These are phyloP conservation scores for Solanum acaule DNA, from an alignment of 257 asterid genomes.

Conservation along the genomic window DNA sequence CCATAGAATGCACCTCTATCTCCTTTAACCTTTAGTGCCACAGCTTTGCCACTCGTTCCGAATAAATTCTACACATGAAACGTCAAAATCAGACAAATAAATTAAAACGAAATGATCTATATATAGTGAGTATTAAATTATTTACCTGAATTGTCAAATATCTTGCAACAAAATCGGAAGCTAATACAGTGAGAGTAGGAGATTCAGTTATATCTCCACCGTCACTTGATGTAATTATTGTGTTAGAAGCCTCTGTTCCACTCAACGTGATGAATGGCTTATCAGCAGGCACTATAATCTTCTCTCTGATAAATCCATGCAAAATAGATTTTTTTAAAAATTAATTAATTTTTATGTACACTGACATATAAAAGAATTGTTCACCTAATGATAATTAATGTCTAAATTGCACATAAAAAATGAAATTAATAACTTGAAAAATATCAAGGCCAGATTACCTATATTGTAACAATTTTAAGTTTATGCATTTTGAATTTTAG, in stretches of 20 bases:
- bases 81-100: not conserved
- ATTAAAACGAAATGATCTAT: not conserved
- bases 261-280: slow-evolving; percentile 43
- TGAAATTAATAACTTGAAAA: not conserved
- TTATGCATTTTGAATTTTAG: not conserved
- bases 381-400: not conserved
- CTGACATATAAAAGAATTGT: not conserved
- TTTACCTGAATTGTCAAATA: slow-evolving; percentile 36
- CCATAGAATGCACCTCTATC: slow-evolving; percentile 37
- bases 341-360: not conserved
- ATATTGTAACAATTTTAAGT: not conserved
- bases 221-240: slow-evolving; percentile 32
- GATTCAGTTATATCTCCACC: slow-evolving; percentile 27
- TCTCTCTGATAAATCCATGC: slow-evolving; percentile 21
- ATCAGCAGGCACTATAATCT: slow-evolving; percentile 31
- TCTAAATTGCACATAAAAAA: not conserved
- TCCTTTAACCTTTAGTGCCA: slow-evolving; percentile 39
- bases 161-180: slow-evolving; percentile 40
- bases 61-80: slow-evolving; percentile 16
- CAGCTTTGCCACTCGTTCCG: slow-evolving; percentile 28
- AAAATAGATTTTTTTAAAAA: not conserved
- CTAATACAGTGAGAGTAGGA: slow-evolving; percentile 31
- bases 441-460: not conserved
- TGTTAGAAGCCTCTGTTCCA: slow-evolving; percentile 20
- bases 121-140: not conserved